Conservation (phyloP, 2,329 filamentous ascomycete species). For the Pseudogymnoascus sp. region DNA sequence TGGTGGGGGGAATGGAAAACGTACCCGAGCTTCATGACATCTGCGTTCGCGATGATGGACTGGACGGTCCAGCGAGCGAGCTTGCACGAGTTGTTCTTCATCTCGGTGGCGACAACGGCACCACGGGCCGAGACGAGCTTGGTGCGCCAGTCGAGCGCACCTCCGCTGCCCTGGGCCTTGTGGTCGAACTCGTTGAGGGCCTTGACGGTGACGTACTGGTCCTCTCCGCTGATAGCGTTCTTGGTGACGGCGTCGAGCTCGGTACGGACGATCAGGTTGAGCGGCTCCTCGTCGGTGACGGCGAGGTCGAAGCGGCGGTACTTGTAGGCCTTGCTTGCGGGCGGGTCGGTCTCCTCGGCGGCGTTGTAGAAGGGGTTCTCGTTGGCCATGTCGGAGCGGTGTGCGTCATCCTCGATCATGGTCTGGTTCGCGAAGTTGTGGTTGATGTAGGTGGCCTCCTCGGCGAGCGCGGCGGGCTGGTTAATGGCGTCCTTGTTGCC, state of each 20-base stretch:
- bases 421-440: conserved; percentile 98
- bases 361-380: conserved; percentile 97
- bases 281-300: conserved; percentile 79
- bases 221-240: conserved; percentile 85
- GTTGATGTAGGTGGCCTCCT: conserved; percentile 99
- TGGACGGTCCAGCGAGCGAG: conserved; percentile 96
- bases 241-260: conserved; percentile 94
- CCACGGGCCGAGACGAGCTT: conserved; percentile 92
- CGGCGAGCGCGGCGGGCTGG: conserved; percentile 82
- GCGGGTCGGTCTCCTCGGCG: conserved; percentile 82
- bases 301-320: conserved; percentile 96
- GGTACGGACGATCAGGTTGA: conserved; percentile 87
- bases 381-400: conserved; percentile 76
- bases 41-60: conserved; percentile 92
- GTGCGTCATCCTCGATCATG: conserved; percentile 68
- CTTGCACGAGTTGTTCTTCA: conserved; percentile 99
- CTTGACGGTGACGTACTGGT: conserved; percentile 87
- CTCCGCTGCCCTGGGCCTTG: conserved; percentile 92
- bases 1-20: conserved; percentile 27
- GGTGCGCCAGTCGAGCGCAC: conserved; percentile 91
- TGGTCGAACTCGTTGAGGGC: conserved; percentile 98
- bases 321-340: conserved; percentile 95
- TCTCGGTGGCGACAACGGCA: conserved; percentile 96
- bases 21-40: conserved; percentile 95
- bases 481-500: conserved; percentile 93